Percentiles rank a stretch among this genome's conserved stretches.
These are phyloP conservation scores for Penicillium nucicola DNA, from an alignment of 495 filamentous ascomycete species.

Conservation along the genomic window DNA sequence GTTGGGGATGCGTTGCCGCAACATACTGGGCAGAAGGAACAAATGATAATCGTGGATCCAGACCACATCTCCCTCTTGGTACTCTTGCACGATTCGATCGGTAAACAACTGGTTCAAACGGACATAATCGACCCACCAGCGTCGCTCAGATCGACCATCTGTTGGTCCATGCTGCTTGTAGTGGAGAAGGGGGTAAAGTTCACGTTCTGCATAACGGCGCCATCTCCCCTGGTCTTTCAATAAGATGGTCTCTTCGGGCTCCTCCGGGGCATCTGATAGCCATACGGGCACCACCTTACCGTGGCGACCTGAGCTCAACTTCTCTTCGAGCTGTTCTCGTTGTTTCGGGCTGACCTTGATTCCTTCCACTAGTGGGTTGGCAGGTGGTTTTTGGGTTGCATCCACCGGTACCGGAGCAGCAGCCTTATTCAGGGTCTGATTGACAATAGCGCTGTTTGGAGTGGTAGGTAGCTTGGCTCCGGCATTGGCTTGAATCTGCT, in stretches of 20 bases:
- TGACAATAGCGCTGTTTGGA: slow-evolving; percentile 11
- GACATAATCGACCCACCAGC: slow-evolving; percentile 85
- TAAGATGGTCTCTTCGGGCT: slow-evolving; percentile 57
- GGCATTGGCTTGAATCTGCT: slow-evolving; percentile 31
- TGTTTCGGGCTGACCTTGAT: slow-evolving; percentile 63
- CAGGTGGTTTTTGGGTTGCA: slow-evolving; percentile 47
- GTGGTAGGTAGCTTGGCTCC: slow-evolving; percentile 18
- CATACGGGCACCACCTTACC: slow-evolving; percentile 79
- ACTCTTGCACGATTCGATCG: slow-evolving; percentile 76
- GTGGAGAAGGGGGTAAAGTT: slow-evolving; percentile 86
- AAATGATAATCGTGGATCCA: slow-evolving; percentile 92
- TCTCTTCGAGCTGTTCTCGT: slow-evolving; percentile 62
- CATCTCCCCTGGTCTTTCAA: slow-evolving; percentile 76
- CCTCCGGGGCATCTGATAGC: slow-evolving; percentile 69
- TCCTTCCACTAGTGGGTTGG: slow-evolving; percentile 57
- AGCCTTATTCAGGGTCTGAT: slow-evolving; percentile 49
- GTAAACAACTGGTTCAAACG: slow-evolving; percentile 85
- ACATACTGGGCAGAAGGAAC: slow-evolving; percentile 77
- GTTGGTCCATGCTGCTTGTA: slow-evolving; percentile 89
- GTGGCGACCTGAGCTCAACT: slow-evolving; percentile 64
- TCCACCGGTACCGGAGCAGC: slow-evolving; percentile 72
- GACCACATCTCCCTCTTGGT: slow-evolving; percentile 86
- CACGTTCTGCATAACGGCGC: slow-evolving; percentile 85
- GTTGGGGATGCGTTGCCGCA: slow-evolving; percentile 76
- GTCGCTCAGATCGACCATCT: slow-evolving; percentile 74